Percentiles rank a stretch among this genome's conserved stretches.
phyloP scores from a whole-genome alignment of 371 early-diverging fungal genomes.

The Sporodiniella umbellata region DNA sequence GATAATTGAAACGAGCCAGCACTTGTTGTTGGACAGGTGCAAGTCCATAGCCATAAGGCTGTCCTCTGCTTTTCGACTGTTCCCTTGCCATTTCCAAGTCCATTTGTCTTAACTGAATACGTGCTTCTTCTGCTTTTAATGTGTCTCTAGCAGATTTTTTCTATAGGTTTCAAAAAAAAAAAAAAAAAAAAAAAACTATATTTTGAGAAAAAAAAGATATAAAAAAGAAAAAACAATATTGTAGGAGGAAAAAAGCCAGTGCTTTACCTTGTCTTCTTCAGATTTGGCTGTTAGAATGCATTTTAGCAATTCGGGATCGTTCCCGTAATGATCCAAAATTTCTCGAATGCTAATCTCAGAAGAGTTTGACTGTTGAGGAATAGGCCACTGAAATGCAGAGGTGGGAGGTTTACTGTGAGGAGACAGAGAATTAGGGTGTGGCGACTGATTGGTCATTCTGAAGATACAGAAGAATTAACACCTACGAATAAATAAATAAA shows the following conservation, averaged over 20 bases:
- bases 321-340: conserved; percentile 34
- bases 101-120: conserved; percentile 35
- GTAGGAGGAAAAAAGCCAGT: too few relatives aligned
- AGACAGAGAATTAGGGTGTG: conserved; percentile 19
- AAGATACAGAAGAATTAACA: too few relatives aligned
- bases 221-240: not conserved
- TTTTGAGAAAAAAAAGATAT: too few relatives aligned
- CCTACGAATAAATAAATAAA: too few relatives aligned
- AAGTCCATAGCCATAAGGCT: conserved; percentile 11
- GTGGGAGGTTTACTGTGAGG: conserved; percentile 11
- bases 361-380: conserved; percentile 8
- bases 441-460: conserved; percentile 20
- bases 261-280: conserved; percentile 51
- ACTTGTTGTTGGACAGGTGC: conserved; percentile 39
- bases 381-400: conserved; percentile 40
- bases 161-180: conserved; percentile 6
- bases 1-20: conserved; percentile 27
- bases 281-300: conserved; percentile 40
- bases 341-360: conserved; percentile 37
- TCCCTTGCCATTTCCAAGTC: conserved; percentile 35
- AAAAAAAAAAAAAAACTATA: not conserved
- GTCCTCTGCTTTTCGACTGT: conserved; percentile 21
- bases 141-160: conserved; percentile 41
- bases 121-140: conserved; percentile 35
- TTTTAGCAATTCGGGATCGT: conserved; percentile 38